Conservation (phyloP, 202 grass and related monocot species). For the Saccharum hybrid region DNA sequence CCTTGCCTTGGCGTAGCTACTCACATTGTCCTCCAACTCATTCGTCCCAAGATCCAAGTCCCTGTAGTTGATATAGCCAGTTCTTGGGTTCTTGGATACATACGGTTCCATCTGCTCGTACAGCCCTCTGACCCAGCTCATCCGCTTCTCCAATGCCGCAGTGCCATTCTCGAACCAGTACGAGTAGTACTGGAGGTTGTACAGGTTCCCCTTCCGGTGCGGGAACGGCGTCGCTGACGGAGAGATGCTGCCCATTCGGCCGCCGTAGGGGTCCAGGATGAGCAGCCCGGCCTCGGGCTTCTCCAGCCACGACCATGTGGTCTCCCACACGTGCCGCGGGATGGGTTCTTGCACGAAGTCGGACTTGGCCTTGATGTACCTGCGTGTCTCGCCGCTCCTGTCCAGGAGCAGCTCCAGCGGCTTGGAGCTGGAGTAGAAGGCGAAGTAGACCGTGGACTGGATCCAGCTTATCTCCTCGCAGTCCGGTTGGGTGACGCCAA, state of each 20-base stretch:
- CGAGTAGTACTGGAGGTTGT: slow-evolving; percentile 45
- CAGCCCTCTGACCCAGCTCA: slow-evolving; percentile 37
- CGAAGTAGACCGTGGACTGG: slow-evolving; percentile 64
- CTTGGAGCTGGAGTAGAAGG: slow-evolving; percentile 43
- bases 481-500: slow-evolving; percentile 50
- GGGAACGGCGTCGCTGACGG: slow-evolving; percentile 50
- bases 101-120: slow-evolving; percentile 45
- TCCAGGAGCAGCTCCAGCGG: slow-evolving; percentile 51
- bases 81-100: slow-evolving; percentile 48
- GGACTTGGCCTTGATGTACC: slow-evolving; percentile 57
- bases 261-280: slow-evolving; percentile 48
- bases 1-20: slow-evolving; percentile 38
- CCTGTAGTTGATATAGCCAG: slow-evolving; percentile 51
- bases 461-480: slow-evolving; percentile 77
- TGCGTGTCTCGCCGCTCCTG: slow-evolving; percentile 25
- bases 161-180: slow-evolving; percentile 24
- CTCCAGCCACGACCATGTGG: slow-evolving; percentile 38
- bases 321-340: slow-evolving; percentile 42
- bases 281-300: slow-evolving; percentile 36
- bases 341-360: slow-evolving; percentile 68
- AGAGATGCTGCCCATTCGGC: slow-evolving; percentile 26
- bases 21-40: background rate
- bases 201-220: slow-evolving; percentile 50
- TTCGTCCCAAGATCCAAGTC: slow-evolving; percentile 46
- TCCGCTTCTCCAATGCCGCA: background rate